Percentiles rank a stretch among this genome's conserved stretches.
phyloP scores from a whole-genome alignment of 805 yeast species.

The Candida broadrunensis region DNA sequence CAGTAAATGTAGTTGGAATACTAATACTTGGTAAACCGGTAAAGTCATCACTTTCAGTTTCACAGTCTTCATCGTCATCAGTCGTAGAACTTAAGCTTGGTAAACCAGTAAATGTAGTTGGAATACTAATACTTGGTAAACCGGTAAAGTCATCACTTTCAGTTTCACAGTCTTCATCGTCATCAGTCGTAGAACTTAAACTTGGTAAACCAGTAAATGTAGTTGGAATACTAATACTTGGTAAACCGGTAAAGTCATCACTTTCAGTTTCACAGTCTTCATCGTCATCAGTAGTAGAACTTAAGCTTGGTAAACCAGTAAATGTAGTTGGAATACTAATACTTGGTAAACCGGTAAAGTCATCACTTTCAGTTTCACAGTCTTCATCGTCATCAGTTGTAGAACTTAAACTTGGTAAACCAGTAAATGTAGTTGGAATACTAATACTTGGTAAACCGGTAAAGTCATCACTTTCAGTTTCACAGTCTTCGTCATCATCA shows the following conservation, averaged over 20 bases:
- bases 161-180: slow-evolving; percentile 8
- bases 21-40: background rate
- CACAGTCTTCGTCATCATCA: slow-evolving; percentile 9
- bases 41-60: slow-evolving; percentile 3
- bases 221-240: slow-evolving; percentile 1
- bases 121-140: background rate
- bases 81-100: slow-evolving; percentile 1
- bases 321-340: slow-evolving; percentile 2
- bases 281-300: slow-evolving; percentile 12
- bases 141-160: slow-evolving; percentile 2
- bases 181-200: slow-evolving; percentile 8
- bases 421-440: background rate
- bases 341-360: background rate
- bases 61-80: slow-evolving; percentile 13
- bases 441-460: background rate
- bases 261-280: slow-evolving; percentile 14
- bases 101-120: background rate
- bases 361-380: slow-evolving; percentile 11
- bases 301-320: slow-evolving; percentile 4
- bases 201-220: background rate
- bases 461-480: slow-evolving; percentile 5
- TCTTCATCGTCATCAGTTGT: slow-evolving; percentile 15
- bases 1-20: background rate
- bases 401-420: slow-evolving; percentile 5
- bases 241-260: slow-evolving; percentile 1